phyloP scores from a whole-genome alignment of 202 grass and related monocot genomes.

The Bolboschoenoplectus hybrid region DNA sequence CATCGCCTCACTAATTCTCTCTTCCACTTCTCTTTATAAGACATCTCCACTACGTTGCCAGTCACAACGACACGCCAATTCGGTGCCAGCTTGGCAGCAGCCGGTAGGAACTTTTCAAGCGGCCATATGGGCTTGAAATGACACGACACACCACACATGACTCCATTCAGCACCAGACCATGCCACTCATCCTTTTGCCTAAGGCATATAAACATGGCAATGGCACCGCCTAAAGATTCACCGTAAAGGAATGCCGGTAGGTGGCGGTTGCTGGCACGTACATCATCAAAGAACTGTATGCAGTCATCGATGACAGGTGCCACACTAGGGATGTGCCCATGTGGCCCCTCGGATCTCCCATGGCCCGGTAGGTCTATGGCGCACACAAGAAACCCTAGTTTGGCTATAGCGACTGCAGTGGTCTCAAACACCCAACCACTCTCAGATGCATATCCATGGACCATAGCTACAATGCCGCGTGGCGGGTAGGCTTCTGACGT shows the following conservation, averaged over 20 bases:
- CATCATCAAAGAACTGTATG: conserved; percentile 41
- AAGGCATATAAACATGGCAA: conserved; percentile 42
- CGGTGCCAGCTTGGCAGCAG: conserved; percentile 37
- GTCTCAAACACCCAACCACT: conserved; percentile 49
- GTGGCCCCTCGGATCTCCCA: conserved; percentile 40
- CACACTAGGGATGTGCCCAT: conserved; percentile 41
- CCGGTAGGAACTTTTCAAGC: conserved; percentile 46
- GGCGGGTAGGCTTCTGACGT: background rate
- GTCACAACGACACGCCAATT: conserved; percentile 44
- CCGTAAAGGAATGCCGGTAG: conserved; percentile 52
- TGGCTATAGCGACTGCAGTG: conserved; percentile 47
- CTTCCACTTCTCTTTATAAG: conserved; percentile 49
- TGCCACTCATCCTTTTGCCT: conserved; percentile 26
- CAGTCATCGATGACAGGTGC: conserved; percentile 38
- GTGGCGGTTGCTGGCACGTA: background rate
- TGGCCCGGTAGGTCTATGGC: conserved; percentile 49
- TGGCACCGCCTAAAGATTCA: conserved; percentile 48
- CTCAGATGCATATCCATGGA: conserved; percentile 50
- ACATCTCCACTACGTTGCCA: conserved; percentile 29
- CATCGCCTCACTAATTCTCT: conserved; percentile 43
- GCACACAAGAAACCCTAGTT: conserved; percentile 47
- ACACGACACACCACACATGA: conserved; percentile 48
- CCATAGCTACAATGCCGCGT: conserved; percentile 45
- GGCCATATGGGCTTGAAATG: conserved; percentile 50
- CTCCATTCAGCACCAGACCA: conserved; percentile 45